These are phyloP conservation scores for Glutinoglossum americanum DNA, from an alignment of 495 filamentous ascomycete species.

Conservation along the genomic window DNA sequence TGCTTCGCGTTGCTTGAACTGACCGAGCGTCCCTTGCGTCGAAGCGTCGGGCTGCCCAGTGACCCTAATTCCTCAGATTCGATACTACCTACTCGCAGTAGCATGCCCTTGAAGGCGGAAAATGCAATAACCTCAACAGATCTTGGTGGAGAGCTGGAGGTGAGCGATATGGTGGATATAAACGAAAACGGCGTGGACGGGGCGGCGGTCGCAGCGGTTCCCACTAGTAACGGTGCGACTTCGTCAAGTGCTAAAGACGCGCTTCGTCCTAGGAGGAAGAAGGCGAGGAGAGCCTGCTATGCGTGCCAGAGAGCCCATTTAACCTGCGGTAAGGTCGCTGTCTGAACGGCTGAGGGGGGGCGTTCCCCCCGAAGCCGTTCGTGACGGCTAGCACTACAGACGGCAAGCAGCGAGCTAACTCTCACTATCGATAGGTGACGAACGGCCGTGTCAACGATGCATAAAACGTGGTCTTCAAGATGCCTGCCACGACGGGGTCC, in stretches of 20 bases:
- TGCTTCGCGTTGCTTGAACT: background rate
- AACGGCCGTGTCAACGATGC: slow-evolving; percentile 82
- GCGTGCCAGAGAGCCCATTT: slow-evolving; percentile 94
- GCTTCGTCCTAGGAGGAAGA: slow-evolving; percentile 72
- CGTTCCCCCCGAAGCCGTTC: background rate
- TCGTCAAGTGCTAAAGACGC: slow-evolving; percentile 47
- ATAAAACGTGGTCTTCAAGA: slow-evolving; percentile 82
- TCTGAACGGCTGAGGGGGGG: background rate
- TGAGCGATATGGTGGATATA: slow-evolving; percentile 30
- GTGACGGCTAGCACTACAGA: slow-evolving; percentile 7
- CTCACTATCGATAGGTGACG: slow-evolving; percentile 34
- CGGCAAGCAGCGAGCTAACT: slow-evolving; percentile 2
- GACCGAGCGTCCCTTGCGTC: background rate
- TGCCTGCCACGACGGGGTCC: slow-evolving; percentile 80
- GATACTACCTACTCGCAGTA: slow-evolving; percentile 5
- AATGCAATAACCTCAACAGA: slow-evolving; percentile 24
- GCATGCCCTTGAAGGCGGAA: slow-evolving; percentile 32
- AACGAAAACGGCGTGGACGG: slow-evolving; percentile 33
- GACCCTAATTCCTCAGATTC: background rate
- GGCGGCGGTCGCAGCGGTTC: slow-evolving; percentile 33
- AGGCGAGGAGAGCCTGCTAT: slow-evolving; percentile 85
- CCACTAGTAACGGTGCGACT: slow-evolving; percentile 28
- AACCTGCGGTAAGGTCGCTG: slow-evolving; percentile 64
- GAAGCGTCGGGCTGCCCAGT: background rate
- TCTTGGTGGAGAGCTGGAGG: slow-evolving; percentile 27